phyloP scores from a whole-genome alignment of 257 asterid species.

The Nyctanthes arbortristis region DNA sequence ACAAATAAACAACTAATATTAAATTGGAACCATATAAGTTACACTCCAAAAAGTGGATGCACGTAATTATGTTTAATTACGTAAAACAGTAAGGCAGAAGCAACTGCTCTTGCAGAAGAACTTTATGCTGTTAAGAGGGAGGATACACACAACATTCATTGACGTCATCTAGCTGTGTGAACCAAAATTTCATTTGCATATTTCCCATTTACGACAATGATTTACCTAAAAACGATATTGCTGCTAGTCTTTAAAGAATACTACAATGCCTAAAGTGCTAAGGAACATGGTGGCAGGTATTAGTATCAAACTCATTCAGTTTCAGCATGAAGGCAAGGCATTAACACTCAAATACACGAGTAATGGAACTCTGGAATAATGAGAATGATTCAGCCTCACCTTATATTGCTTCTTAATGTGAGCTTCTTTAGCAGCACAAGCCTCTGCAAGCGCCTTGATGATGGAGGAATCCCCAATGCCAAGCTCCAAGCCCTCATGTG shows the following conservation, averaged over 20 bases:
- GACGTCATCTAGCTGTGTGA: constrained; percentile 14
- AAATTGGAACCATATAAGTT: constrained; percentile 7
- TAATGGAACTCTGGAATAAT: constrained; percentile 2
- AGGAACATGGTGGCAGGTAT: background rate
- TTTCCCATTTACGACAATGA: background rate
- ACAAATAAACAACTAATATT: background rate
- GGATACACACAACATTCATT: background rate
- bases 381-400: constrained; percentile 42
- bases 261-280: background rate
- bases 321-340: background rate
- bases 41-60: constrained; percentile 11
- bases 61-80: background rate
- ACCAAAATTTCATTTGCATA: constrained; percentile 15
- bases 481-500: constrained; percentile 94
- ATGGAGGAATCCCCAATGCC: constrained; percentile 90
- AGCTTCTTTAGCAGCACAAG: constrained; percentile 82
- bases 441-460: constrained; percentile 87
- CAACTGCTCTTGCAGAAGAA: background rate
- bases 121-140: background rate
- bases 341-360: constrained; percentile 4
- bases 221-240: background rate
- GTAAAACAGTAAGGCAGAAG: background rate
- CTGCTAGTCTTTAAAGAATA: background rate
- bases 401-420: constrained; percentile 72
- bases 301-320: background rate